Evolutionary conservation across 306 rosid genomes (phyloP).

Genomic region (Echinosophora koreensis): DNA sequence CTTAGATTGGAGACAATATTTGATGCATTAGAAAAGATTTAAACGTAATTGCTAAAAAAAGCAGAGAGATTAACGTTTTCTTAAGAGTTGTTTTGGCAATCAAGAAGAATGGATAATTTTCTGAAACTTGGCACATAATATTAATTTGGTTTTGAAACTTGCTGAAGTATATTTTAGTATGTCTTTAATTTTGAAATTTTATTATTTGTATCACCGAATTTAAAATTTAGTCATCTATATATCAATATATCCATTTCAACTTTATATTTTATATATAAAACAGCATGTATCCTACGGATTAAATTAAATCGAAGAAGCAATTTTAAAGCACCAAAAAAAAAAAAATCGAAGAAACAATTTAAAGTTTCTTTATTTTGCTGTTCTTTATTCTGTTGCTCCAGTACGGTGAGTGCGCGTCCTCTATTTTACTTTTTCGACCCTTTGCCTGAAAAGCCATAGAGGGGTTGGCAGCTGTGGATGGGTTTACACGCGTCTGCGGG

Average conservation of each 20-base stretch:
- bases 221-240: no score
- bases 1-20: neutral
- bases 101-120: neutral
- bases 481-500: slow-evolving; percentile 33
- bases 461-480: slow-evolving; percentile 18
- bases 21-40: slow-evolving; percentile 13
- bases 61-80: neutral
- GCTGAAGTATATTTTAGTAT: neutral
- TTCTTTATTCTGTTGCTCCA: neutral
- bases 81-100: neutral
- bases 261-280: no score
- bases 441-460: slow-evolving; percentile 18
- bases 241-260: no score
- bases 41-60: neutral
- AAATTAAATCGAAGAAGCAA: no score
- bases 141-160: neutral
- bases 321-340: no score
- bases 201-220: no score
- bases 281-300: no score
- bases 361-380: neutral
- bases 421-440: slow-evolving; percentile 20
- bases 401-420: slow-evolving; percentile 21
- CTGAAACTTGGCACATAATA: neutral
- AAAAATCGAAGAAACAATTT: no score
- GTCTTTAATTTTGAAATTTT: no score